Percentiles rank a stretch among this genome's conserved stretches.
These are phyloP conservation scores for Euphorbia schlechtendalii DNA, from an alignment of 441 rosid species.

Conservation along the genomic window DNA sequence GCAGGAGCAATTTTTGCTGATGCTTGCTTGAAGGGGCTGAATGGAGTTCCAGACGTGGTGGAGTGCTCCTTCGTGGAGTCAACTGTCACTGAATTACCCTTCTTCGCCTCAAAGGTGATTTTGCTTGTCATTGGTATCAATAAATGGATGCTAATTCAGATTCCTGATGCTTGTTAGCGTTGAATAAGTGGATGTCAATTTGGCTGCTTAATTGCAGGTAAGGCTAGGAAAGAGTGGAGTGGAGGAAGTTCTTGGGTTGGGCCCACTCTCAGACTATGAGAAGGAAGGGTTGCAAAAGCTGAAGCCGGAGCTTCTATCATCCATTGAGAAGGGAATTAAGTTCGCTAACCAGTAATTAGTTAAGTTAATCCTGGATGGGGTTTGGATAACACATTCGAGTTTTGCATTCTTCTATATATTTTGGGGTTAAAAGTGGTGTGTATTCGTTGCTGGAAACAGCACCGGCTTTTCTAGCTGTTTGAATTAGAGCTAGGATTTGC, in stretches of 20 bases:
- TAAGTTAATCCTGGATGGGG: no score
- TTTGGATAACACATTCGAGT: no score
- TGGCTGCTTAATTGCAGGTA: conserved; percentile 44
- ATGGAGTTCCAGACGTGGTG: no score
- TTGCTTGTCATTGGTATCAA: neutral
- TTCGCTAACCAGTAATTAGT: conserved; percentile 53
- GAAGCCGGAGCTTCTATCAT: conserved; percentile 70
- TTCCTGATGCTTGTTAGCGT: no score
- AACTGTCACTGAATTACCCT: no score
- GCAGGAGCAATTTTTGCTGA: no score
- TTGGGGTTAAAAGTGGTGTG: conserved; percentile 23
- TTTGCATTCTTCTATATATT: conserved; percentile 29
- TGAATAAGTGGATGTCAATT: no score
- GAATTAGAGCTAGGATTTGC: conserved; percentile 19
- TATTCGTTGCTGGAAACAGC: conserved; percentile 26
- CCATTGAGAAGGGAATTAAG: conserved; percentile 83
- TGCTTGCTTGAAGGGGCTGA: no score
- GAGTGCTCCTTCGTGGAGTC: no score
- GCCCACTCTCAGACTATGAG: conserved; percentile 73
- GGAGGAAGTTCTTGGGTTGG: conserved; percentile 79
- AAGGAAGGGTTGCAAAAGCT: conserved; percentile 72
- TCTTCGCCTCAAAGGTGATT: conserved; percentile 1
- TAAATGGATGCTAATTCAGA: no score
- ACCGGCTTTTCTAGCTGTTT: conserved; percentile 16
- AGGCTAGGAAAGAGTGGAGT: conserved; percentile 86